A percentile compares a stretch with the other conserved stretches of the same genome.
Conservation (phyloP, 2,329 filamentous ascomycete genomes). For the Aureobasidium leucospermi region DNA sequence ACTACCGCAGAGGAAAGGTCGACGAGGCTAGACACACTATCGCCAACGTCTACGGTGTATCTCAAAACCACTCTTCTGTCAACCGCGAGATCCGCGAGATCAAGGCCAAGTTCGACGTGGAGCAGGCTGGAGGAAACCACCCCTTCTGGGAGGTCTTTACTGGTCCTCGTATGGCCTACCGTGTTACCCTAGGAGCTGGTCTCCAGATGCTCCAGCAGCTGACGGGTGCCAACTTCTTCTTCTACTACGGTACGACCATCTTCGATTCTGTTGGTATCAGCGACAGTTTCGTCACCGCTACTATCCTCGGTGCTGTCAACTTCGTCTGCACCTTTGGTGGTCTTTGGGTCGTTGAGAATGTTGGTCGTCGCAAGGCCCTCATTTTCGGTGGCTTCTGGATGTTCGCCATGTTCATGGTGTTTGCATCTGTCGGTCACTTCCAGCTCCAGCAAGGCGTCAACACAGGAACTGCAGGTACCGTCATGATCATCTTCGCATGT, state of each 20-base stretch:
- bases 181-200: conserved; percentile 54
- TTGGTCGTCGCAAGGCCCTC: conserved; percentile 38
- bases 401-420: conserved; percentile 47
- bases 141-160: conserved; percentile 62
- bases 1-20: conserved; percentile 48
- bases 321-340: conserved; percentile 41
- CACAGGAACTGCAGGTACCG: conserved; percentile 43
- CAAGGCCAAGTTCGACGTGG: conserved; percentile 48
- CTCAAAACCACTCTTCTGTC: conserved; percentile 48
- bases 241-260: conserved; percentile 43
- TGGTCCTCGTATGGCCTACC: conserved; percentile 59
- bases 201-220: conserved; percentile 62
- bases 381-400: conserved; percentile 42
- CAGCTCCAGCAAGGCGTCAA: conserved; percentile 29
- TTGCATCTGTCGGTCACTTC: conserved; percentile 41
- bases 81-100: conserved; percentile 49
- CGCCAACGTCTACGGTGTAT: conserved; percentile 48
- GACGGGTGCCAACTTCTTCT: conserved; percentile 62
- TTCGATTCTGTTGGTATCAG: conserved; percentile 33
- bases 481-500: conserved; percentile 62
- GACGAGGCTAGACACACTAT: conserved; percentile 46
- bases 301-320: conserved; percentile 43
- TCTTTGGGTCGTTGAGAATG: conserved; percentile 41
- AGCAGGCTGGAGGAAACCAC: conserved; percentile 40
- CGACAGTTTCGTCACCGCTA: conserved; percentile 40